Percentiles rank a stretch among this genome's conserved stretches.
phyloP scores from a whole-genome alignment of 2,329 filamentous ascomycete species.

The Pseudocercospora fuligena region DNA sequence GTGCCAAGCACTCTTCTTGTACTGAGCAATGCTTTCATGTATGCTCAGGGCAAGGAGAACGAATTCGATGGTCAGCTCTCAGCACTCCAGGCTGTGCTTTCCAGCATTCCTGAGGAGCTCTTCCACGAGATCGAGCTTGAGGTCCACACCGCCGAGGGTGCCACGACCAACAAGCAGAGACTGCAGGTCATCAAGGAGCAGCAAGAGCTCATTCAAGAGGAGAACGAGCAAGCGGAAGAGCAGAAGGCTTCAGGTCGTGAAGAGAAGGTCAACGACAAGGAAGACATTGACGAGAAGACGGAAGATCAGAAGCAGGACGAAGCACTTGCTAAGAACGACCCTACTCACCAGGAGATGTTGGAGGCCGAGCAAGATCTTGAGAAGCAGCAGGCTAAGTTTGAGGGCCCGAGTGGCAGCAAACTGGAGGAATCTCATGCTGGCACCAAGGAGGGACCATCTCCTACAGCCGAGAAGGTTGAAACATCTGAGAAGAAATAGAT shows the following conservation, averaged over 20 bases:
- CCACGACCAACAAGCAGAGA: constrained; percentile 97
- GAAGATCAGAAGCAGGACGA: constrained; percentile 47
- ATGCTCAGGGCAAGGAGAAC: constrained; percentile 80
- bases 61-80: constrained; percentile 91
- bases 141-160: constrained; percentile 94
- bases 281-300: constrained; percentile 95
- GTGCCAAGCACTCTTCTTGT: constrained; percentile 97
- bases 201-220: constrained; percentile 95
- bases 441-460: constrained; percentile 9
- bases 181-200: constrained; percentile 98
- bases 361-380: constrained; percentile 34
- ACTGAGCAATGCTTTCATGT: constrained; percentile 97
- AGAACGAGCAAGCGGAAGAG: constrained; percentile 87
- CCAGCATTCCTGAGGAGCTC: constrained; percentile 93
- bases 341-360: constrained; percentile 27
- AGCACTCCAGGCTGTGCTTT: constrained; percentile 87
- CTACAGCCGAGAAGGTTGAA: constrained; percentile 10
- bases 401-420: constrained; percentile 8
- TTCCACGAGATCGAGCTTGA: constrained; percentile 99
- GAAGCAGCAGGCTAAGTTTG: constrained; percentile 27
- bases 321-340: constrained; percentile 31
- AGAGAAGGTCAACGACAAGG: constrained; percentile 68
- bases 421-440: constrained; percentile 8
- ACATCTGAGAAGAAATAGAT: constrained; percentile 8
- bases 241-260: constrained; percentile 72